phyloP scores from a whole-genome alignment of 805 yeast species.

The Vanderwaltozyma tropicalis region DNA sequence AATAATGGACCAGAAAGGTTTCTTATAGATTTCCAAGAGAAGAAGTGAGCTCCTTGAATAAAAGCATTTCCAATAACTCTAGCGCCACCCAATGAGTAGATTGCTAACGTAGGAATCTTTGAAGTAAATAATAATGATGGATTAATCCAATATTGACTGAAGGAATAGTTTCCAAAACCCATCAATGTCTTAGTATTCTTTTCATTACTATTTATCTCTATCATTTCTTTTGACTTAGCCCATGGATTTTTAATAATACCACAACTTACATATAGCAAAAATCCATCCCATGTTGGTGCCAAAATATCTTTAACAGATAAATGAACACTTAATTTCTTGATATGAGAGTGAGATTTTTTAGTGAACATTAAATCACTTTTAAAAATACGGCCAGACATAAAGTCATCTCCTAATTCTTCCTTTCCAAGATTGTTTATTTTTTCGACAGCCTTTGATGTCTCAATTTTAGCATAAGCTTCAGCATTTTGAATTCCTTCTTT shows the following conservation, averaged over 20 bases:
- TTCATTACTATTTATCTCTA: constrained; percentile 2
- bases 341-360: constrained; percentile 51
- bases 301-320: constrained; percentile 65
- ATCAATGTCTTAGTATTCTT: constrained; percentile 5
- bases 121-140: constrained; percentile 29
- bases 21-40: constrained; percentile 30
- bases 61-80: constrained; percentile 30
- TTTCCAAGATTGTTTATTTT: constrained; percentile 55
- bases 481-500: constrained; percentile 50
- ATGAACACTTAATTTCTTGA: constrained; percentile 47
- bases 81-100: constrained; percentile 32
- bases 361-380: constrained; percentile 76
- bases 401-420: constrained; percentile 51
- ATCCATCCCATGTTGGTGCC: constrained; percentile 62
- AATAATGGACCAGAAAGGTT: constrained; percentile 45
- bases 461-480: constrained; percentile 57
- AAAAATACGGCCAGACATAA: constrained; percentile 48
- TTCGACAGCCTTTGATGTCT: constrained; percentile 51
- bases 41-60: constrained; percentile 30
- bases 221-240: background rate
- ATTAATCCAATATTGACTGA: constrained; percentile 21
- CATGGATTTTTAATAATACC: constrained; percentile 20
- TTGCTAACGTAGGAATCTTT: constrained; percentile 25
- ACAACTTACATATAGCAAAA: constrained; percentile 31
- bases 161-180: constrained; percentile 17